Conservation (phyloP, 2,329 filamentous ascomycete species). For the Aspergillus melleus region DNA sequence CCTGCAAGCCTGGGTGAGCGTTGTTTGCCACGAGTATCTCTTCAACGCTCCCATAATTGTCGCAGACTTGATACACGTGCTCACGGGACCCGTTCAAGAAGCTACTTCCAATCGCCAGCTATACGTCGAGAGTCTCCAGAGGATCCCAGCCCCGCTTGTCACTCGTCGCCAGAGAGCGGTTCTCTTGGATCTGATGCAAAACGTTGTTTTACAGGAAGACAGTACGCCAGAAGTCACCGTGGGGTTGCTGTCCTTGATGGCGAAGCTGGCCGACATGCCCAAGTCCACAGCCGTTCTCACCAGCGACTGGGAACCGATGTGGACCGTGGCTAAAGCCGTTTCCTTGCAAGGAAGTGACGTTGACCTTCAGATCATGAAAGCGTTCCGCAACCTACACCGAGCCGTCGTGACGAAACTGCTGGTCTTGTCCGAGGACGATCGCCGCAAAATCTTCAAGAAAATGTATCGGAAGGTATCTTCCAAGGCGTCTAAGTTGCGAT, state of each 20-base stretch:
- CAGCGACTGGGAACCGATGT: conserved; percentile 37
- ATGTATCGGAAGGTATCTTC: conserved; percentile 33
- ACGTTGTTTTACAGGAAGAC: conserved; percentile 31
- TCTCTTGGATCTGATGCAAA: conserved; percentile 36
- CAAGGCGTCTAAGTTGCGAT: conserved; percentile 31
- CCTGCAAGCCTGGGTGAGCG: conserved; percentile 38
- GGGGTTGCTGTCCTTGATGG: conserved; percentile 40
- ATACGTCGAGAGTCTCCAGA: conserved; percentile 37
- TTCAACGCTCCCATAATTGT: conserved; percentile 34
- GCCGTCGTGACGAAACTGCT: conserved; percentile 38
- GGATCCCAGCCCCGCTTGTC: conserved; percentile 37
- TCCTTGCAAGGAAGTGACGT: conserved; percentile 30
- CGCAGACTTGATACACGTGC: conserved; percentile 34
- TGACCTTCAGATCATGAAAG: conserved; percentile 37
- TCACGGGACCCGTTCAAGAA: conserved; percentile 34
- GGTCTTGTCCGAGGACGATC: conserved; percentile 34
- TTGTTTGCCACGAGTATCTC: conserved; percentile 43
- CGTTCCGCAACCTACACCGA: conserved; percentile 38
- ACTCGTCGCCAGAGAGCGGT: conserved; percentile 37
- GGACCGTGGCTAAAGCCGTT: conserved; percentile 38
- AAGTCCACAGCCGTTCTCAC: conserved; percentile 39
- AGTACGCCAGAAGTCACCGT: conserved; percentile 28
- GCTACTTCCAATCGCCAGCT: conserved; percentile 29
- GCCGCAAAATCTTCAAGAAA: conserved; percentile 36
- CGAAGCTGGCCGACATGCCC: conserved; percentile 40